Percentiles rank a stretch among this genome's conserved stretches.
Conservation (phyloP, 2,329 filamentous ascomycete genomes). For the Plenodomus tracheiphilus region DNA sequence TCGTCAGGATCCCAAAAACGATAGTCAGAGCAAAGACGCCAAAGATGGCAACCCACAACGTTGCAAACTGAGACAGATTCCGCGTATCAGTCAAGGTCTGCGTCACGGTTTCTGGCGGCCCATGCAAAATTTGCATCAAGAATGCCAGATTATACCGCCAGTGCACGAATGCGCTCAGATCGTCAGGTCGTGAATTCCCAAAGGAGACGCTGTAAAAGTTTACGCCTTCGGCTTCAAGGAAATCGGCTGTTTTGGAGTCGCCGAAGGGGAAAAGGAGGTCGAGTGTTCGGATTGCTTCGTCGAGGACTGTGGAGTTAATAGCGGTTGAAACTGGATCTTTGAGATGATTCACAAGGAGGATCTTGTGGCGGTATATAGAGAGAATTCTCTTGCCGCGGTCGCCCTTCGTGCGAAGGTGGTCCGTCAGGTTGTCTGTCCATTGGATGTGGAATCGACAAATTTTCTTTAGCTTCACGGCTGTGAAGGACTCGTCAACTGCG, state of each 20-base stretch:
- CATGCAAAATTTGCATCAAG: constrained; percentile 5
- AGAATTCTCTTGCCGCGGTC: constrained; percentile 7
- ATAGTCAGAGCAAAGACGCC: constrained; percentile 14
- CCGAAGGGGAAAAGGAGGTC: constrained; percentile 19
- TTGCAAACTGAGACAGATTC: constrained; percentile 6
- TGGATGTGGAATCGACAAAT: constrained; percentile 8
- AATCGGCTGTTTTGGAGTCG: constrained; percentile 9
- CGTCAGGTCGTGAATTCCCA: neutral
- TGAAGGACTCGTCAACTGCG: constrained; percentile 7
- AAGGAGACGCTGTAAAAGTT: neutral
- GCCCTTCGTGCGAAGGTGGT: constrained; percentile 14
- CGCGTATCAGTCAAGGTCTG: constrained; percentile 10
- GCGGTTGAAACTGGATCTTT: constrained; percentile 1
- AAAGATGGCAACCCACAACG: constrained; percentile 13
- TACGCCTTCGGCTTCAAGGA: constrained; percentile 7
- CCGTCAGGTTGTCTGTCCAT: constrained; percentile 15
- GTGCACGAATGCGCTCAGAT: constrained; percentile 10
- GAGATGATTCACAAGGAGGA: constrained; percentile 14
- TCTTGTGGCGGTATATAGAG: constrained; percentile 16
- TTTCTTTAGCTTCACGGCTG: constrained; percentile 8
- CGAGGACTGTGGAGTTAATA: constrained; percentile 6
- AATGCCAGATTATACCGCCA: constrained; percentile 7
- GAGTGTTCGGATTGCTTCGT: constrained; percentile 14
- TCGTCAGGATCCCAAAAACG: constrained; percentile 12
- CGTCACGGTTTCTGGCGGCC: constrained; percentile 7